phyloP scores from a whole-genome alignment of 108 stramenopile genomes.

The Skeletonema costatum region DNA sequence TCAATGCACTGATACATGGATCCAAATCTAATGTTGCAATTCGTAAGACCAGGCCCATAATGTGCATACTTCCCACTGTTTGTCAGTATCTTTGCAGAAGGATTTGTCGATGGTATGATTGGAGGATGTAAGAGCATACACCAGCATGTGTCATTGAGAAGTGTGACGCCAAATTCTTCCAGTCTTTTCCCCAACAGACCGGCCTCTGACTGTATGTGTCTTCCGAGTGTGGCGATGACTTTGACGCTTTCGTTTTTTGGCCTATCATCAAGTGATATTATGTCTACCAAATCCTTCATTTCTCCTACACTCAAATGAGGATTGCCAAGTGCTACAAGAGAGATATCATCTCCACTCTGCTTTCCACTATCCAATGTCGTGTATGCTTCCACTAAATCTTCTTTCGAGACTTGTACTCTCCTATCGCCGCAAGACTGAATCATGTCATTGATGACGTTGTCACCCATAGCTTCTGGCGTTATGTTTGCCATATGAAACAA shows the following conservation, averaged over 20 bases:
- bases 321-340: slow-evolving; percentile 80
- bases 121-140: slow-evolving; percentile 88
- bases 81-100: slow-evolving; percentile 64
- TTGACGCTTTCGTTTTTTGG: slow-evolving; percentile 51
- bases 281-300: slow-evolving; percentile 44
- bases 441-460: slow-evolving; percentile 18
- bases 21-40: slow-evolving; percentile 58
- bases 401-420: slow-evolving; percentile 27
- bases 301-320: slow-evolving; percentile 78
- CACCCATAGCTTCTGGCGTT: slow-evolving; percentile 71
- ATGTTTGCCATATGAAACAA: slow-evolving; percentile 81
- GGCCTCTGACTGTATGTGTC: slow-evolving; percentile 42
- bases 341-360: slow-evolving; percentile 31
- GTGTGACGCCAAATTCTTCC: slow-evolving; percentile 63
- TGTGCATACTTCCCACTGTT: slow-evolving; percentile 88
- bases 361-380: slow-evolving; percentile 30
- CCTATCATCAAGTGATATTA: slow-evolving; percentile 40
- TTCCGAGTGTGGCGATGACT: slow-evolving; percentile 61
- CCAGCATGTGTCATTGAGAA: slow-evolving; percentile 91
- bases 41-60: slow-evolving; percentile 78
- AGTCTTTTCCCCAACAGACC: slow-evolving; percentile 32
- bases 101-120: slow-evolving; percentile 58
- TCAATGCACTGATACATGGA: slow-evolving; percentile 69
- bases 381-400: slow-evolving; percentile 26
- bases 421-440: slow-evolving; percentile 1